Evolutionary conservation across 2,329 filamentous ascomycete species (phyloP), one percentile per base, ranked within the genome.

Genomic region (Parastagonospora avenae): DNA sequence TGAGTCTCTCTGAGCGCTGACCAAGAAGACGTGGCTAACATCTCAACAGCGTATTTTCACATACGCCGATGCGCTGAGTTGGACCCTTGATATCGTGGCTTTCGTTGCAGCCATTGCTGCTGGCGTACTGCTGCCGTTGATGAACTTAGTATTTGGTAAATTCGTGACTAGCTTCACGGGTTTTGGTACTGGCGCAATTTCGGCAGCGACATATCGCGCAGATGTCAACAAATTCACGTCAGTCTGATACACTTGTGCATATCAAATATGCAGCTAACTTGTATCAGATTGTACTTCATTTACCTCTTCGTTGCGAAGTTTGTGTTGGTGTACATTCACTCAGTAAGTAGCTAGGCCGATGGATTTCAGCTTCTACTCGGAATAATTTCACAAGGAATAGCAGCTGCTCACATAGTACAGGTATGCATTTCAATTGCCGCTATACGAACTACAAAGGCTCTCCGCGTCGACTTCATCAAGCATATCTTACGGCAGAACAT

Each of bases 231-330:
- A 71, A 39, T 72, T 67, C 48, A 70, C 74, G 73, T 56, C 44
- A 8, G 58, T 41, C 6, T 10, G 6, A 10, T n/a, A 15, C 39
- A 36, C 7, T 27, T 28, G 1, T 8, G 14, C 10, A 10, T 10
- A 2, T 11, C 24, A 7, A 15, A 14, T 6, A n/a, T 15, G 4
- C 14, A 24, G 28, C 29, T 4, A 19, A 40, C 24, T 29, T 14
- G 14, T 7, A 27, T 2, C 38, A 85, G 82, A 1, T 74, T 92
- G 0, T 90, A 86, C 70, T 85, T 91, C 62, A 82, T 91, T 47
- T 84, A 85, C 48, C 76, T 92, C 6, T 92, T 91, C 68, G 71
- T 91, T 35, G 87, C 76, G 11, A 84, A 87, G 41, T 86, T 89
- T 58, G 65, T 75, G 14, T 74, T 89, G 35, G 83, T 82, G 52